A percentile compares a stretch with the other conserved stretches of the same genome.
phyloP scores from a whole-genome alignment of 108 stramenopile species.

The Mediolabrus comicus region DNA sequence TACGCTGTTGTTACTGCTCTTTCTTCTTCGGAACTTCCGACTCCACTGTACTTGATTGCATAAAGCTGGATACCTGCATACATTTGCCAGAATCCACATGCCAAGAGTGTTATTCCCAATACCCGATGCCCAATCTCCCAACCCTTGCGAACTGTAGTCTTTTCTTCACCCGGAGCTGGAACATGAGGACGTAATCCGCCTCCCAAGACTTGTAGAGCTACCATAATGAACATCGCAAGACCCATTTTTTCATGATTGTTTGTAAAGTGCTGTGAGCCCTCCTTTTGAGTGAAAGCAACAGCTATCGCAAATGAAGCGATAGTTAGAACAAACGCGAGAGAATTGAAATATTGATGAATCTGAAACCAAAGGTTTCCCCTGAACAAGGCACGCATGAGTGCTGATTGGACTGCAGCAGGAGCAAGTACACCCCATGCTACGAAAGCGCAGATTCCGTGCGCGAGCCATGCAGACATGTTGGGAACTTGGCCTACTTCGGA shows the following conservation, averaged over 20 bases:
- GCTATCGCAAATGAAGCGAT: slow-evolving; percentile 39
- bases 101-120: background rate
- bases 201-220: slow-evolving; percentile 33
- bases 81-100: background rate
- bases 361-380: slow-evolving; percentile 43
- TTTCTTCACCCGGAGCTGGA: slow-evolving; percentile 3
- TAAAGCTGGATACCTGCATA: background rate
- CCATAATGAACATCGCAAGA: slow-evolving; percentile 49
- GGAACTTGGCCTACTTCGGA: background rate
- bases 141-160: background rate
- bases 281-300: slow-evolving; percentile 42
- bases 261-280: slow-evolving; percentile 29
- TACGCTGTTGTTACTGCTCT: background rate
- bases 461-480: slow-evolving; percentile 47
- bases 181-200: slow-evolving; percentile 43
- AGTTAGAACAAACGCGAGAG: slow-evolving; percentile 32
- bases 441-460: slow-evolving; percentile 62
- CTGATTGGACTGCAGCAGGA: slow-evolving; percentile 59
- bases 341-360: slow-evolving; percentile 43
- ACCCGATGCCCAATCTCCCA: slow-evolving; percentile 29
- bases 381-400: slow-evolving; percentile 44
- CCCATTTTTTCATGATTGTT: slow-evolving; percentile 43
- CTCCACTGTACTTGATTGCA: background rate
- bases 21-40: background rate
- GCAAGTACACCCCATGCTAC: slow-evolving; percentile 66